A percentile compares a stretch with the other conserved stretches of the same genome.
These are phyloP conservation scores for Populus hybrid DNA, from an alignment of 441 rosid species.

Conservation along the genomic window DNA sequence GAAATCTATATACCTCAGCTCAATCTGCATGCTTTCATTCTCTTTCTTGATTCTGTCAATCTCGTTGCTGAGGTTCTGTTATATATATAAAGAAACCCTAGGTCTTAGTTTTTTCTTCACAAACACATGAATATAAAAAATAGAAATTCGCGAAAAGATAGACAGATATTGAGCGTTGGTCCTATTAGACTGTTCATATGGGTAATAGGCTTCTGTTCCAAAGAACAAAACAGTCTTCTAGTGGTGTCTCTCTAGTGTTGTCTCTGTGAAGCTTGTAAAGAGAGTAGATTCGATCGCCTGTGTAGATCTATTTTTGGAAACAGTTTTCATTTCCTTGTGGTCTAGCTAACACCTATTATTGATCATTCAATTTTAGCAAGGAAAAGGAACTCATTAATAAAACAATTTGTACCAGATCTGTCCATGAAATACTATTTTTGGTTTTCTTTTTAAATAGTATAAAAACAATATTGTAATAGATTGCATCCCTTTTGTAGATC, in stretches of 20 bases:
- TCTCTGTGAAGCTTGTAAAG: conserved; percentile 8
- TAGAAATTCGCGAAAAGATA: background rate
- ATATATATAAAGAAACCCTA: conserved; percentile 4
- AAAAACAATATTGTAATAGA: conserved; percentile 23
- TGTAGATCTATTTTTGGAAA: conserved; percentile 14
- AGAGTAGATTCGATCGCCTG: background rate
- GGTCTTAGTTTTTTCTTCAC: conserved; percentile 6
- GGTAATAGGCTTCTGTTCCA: background rate
- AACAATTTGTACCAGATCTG: conserved; percentile 51
- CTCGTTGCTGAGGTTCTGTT: conserved; percentile 77
- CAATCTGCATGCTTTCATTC: conserved; percentile 80
- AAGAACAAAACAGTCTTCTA: background rate
- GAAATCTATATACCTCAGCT: conserved; percentile 60
- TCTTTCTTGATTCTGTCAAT: conserved; percentile 85
- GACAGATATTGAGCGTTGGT: conserved; percentile 6
- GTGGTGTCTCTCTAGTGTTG: background rate
- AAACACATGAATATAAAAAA: background rate
- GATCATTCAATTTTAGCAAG: conserved; percentile 31
- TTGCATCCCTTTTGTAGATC: conserved; percentile 54
- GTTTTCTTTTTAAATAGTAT: conserved; percentile 4
- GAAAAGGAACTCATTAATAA: conserved; percentile 34
- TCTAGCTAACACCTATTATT: background rate
- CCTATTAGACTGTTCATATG: conserved; percentile 11
- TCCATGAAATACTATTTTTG: conserved; percentile 15
- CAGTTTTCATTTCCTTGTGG: conserved; percentile 12